phyloP scores from a whole-genome alignment of 2,329 filamentous ascomycete genomes.

The Beauveria australis region DNA sequence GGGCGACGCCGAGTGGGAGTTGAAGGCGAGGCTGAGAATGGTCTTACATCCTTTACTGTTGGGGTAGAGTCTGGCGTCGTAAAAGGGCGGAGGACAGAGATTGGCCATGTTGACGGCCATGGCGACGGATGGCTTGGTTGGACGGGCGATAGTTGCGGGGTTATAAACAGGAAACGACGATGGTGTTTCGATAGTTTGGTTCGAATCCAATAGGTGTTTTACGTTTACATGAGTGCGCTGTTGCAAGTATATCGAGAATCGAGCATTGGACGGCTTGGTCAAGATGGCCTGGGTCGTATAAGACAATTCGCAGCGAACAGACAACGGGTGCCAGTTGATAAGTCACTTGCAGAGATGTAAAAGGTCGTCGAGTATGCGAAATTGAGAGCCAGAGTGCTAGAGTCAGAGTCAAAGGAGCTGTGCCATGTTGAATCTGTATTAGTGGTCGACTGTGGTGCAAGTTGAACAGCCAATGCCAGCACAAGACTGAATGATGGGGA shows the following conservation, averaged over 20 bases:
- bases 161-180: not conserved
- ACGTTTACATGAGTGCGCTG: not conserved
- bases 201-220: no score
- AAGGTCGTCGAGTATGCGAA: not conserved
- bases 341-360: not conserved
- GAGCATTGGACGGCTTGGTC: not conserved
- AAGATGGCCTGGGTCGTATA: not conserved
- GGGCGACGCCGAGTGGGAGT: not conserved
- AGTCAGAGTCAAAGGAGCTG: not conserved
- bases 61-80: constrained; percentile 54
- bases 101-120: constrained; percentile 18
- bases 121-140: not conserved
- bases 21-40: not conserved
- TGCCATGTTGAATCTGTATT: not conserved
- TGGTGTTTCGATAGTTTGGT: not conserved
- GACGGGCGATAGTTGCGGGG: not conserved
- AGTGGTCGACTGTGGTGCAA: not conserved
- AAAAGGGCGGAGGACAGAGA: constrained; percentile 60
- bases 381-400: not conserved
- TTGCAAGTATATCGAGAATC: not conserved
- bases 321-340: not conserved
- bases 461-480: not conserved
- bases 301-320: not conserved
- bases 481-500: not conserved
- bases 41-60: constrained; percentile 57